Evolutionary conservation across 2,329 filamentous ascomycete genomes (phyloP).

Genomic region (Exophiala xenobiotica): DNA sequence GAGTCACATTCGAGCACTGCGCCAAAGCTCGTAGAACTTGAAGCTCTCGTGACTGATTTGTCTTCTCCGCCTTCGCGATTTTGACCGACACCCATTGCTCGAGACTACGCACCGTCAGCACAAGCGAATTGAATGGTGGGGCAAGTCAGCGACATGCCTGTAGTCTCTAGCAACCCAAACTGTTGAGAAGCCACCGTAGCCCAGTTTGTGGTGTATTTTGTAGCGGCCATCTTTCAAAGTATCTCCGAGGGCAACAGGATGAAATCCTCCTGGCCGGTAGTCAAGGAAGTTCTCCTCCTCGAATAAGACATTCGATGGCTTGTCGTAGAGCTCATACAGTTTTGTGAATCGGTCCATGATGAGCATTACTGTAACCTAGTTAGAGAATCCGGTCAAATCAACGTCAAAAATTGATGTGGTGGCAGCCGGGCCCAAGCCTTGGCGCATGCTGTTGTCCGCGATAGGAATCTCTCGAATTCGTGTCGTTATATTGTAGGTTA

Average conservation of each 20-base stretch:
- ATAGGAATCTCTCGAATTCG: no score
- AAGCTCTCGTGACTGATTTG: slow-evolving; percentile 9
- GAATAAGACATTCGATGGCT: slow-evolving; percentile 1
- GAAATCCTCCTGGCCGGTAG: slow-evolving; percentile 32
- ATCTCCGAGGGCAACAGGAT: slow-evolving; percentile 37
- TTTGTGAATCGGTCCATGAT: not conserved
- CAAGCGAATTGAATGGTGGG: not conserved
- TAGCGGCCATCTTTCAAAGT: slow-evolving; percentile 35
- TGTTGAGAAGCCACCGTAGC: slow-evolving; percentile 39
- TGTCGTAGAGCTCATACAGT: not conserved
- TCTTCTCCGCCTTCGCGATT: slow-evolving; percentile 8
- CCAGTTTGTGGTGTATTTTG: slow-evolving; percentile 40
- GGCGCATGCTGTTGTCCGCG: no score
- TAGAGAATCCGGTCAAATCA: not conserved
- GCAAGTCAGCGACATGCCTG: not conserved
- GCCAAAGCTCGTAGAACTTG: slow-evolving; percentile 1
- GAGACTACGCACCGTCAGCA: slow-evolving; percentile 7
- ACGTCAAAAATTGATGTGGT: not conserved
- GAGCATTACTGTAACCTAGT: not conserved
- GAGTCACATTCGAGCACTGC: slow-evolving; percentile 1
- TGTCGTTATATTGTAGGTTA: no score
- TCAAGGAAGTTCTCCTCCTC: slow-evolving; percentile 11
- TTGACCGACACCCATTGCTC: slow-evolving; percentile 16
- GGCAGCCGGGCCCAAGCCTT: not conserved
- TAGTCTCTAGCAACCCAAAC: slow-evolving; percentile 35